Base-by-base conservation (phyloP, 306 rosid species). In the Cercis canadensis region DNA sequence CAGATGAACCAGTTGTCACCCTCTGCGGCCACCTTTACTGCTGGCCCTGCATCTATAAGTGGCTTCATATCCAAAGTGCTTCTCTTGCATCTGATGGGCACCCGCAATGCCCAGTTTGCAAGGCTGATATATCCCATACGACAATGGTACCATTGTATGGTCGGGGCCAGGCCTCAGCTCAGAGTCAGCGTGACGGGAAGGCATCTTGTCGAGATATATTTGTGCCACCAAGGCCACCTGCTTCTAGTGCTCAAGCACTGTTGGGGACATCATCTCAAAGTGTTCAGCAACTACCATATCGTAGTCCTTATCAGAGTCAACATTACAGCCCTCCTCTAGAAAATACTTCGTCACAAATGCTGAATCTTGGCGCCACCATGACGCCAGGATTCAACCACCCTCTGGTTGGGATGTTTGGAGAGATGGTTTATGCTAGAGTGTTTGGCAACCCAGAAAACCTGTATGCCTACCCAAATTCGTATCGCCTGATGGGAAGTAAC, bases 31-130 rank as follows among this genome's bases (percentile, higher is more conserved):
- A 95, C 81, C 92, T 95, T 39, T 95, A 85, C 75, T 95, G 99
- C 81, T 95, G 99, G 97, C 88, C 96, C 24, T 95, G 99, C 85
- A 91, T 95, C 86, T 95, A 91, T 84, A 81, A 83, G 74, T 92
- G 97, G 97, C 96, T 91, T 11, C 85, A 77, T 51, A 80, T 91
- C 71, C 97, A 89, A 73, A 87, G 92, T 57, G 86, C 86, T 67
- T 83, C 96, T 59, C 95, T 89, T 34, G 87, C 84, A 57, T 64
- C 85, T 1, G 91, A 87, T 34, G 97, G 90, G 81, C 93, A 61
- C 55, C 96, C 96, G 9, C 97, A 83, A 59, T 95, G 99, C 80
- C 97, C 99, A 11, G 97, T 95, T 61, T 95, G 99, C 80, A 91
- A 92, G 80, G 92, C 89, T 44, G 82, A 83, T 55, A 89, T 91